Conservation (phyloP, 257 asterid species). For the Fraxinus cuspidata region DNA sequence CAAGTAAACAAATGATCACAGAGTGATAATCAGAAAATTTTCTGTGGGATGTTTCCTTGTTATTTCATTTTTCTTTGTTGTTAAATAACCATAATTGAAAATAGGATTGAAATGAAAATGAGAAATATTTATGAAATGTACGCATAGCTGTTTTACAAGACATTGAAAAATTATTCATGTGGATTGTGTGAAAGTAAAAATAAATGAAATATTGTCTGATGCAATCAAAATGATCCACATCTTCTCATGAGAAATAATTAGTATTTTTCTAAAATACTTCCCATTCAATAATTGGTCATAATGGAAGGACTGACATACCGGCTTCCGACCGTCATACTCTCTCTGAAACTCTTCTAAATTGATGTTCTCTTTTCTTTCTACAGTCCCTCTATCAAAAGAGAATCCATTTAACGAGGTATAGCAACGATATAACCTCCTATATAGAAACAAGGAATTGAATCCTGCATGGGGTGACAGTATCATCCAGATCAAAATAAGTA, state of each 20-base stretch:
- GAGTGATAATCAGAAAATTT: constrained; percentile 18
- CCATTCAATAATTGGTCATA: background rate
- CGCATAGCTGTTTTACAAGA: background rate
- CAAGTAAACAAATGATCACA: constrained; percentile 11
- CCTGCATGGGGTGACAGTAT: constrained; percentile 56
- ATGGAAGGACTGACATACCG: constrained; percentile 51
- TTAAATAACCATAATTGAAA: background rate
- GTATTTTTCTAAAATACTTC: constrained; percentile 7
- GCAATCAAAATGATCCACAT: background rate
- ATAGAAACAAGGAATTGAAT: constrained; percentile 76
- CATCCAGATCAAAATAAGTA: constrained; percentile 31
- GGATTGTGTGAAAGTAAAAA: background rate
- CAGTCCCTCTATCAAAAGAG: constrained; percentile 79
- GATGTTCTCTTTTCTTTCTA: constrained; percentile 64
- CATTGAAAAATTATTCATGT: constrained; percentile 13
- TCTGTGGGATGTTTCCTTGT: constrained; percentile 5
- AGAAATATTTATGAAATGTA: background rate
- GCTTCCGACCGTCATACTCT: constrained; percentile 73
- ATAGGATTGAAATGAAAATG: background rate
- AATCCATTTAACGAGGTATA: constrained; percentile 79
- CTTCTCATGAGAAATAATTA: constrained; percentile 17
- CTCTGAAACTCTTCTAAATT: constrained; percentile 62
- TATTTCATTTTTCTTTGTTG: constrained; percentile 1
- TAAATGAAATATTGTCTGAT: background rate
- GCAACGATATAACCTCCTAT: constrained; percentile 86